Percentiles rank a stretch among this genome's conserved stretches.
Conservation (phyloP, 768 basidiomycete species). For the Peribolospora baueri region DNA sequence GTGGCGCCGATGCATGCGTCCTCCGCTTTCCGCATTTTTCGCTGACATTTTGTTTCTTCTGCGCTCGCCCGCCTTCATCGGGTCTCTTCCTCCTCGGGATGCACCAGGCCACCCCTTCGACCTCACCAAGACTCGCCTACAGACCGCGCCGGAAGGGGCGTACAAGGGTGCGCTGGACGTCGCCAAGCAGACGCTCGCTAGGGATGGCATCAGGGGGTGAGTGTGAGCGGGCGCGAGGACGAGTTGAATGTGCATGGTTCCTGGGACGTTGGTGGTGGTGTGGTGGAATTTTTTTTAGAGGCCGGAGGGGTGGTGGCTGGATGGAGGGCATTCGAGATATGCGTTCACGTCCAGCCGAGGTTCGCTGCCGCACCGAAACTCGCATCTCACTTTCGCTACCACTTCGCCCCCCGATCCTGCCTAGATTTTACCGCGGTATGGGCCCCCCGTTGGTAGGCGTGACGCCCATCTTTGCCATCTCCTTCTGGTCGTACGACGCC, state of each 20-base stretch:
- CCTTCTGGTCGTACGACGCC: conserved; percentile 92
- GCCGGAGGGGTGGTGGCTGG: no score
- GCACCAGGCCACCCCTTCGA: conserved; percentile 81
- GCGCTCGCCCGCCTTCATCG: neutral
- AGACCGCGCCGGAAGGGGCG: conserved; percentile 65
- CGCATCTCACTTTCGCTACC: neutral
- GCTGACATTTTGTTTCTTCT: neutral
- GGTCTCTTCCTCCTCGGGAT: neutral
- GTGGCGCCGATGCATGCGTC: neutral
- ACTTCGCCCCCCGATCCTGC: neutral
- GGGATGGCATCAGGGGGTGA: conserved; percentile 72
- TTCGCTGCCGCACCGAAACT: no score
- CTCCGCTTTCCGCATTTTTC: neutral
- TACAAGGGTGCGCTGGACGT: conserved; percentile 88
- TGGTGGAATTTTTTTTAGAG: no score
- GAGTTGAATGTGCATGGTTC: no score
- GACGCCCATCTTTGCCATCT: conserved; percentile 91
- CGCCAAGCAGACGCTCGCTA: conserved; percentile 67
- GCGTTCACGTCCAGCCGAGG: no score
- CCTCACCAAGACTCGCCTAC: conserved; percentile 80
- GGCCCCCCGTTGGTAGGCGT: conserved; percentile 71
- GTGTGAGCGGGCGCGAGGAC: neutral
- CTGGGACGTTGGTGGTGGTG: no score
- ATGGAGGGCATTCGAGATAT: no score
- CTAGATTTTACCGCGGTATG: conserved; percentile 29